phyloP scores from a whole-genome alignment of 768 basidiomycete species.

The Phanerochaete carnosa region DNA sequence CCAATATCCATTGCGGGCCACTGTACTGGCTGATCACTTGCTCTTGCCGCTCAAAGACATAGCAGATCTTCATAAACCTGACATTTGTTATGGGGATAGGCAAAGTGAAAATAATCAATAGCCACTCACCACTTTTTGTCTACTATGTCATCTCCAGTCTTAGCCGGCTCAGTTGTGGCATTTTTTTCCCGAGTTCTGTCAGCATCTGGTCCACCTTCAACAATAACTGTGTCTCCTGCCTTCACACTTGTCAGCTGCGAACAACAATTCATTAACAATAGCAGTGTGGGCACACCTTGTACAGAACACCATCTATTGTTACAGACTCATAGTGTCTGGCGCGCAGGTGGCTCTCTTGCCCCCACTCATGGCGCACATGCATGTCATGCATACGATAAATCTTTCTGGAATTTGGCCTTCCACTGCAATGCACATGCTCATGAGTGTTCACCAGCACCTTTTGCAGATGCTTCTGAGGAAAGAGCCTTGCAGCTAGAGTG shows the following conservation, averaged over 20 bases:
- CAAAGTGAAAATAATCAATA: background rate
- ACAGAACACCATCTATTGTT: constrained; percentile 53
- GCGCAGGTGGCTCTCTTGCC: constrained; percentile 19
- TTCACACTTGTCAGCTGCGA: constrained; percentile 21
- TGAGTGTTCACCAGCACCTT: background rate
- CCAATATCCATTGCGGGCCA: background rate
- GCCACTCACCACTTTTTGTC: constrained; percentile 58
- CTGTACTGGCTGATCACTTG: constrained; percentile 23
- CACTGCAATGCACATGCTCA: background rate
- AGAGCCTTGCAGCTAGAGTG: background rate
- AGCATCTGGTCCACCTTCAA: constrained; percentile 52
- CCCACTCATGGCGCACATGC: constrained; percentile 36
- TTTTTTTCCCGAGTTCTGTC: constrained; percentile 38
- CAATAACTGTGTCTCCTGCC: constrained; percentile 64
- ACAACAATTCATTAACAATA: background rate
- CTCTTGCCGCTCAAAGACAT: constrained; percentile 48
- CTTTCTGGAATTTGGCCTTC: background rate
- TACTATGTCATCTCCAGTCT: constrained; percentile 52
- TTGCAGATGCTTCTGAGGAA: background rate
- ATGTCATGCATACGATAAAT: constrained; percentile 11
- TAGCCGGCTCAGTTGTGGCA: constrained; percentile 36
- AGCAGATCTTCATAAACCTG: constrained; percentile 72
- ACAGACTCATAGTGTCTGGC: constrained; percentile 41
- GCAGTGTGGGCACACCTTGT: constrained; percentile 40
- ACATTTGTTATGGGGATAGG: background rate